These are phyloP conservation scores for Syzygium oleosum DNA, from an alignment of 345 rosid genomes.

Conservation along the genomic window DNA sequence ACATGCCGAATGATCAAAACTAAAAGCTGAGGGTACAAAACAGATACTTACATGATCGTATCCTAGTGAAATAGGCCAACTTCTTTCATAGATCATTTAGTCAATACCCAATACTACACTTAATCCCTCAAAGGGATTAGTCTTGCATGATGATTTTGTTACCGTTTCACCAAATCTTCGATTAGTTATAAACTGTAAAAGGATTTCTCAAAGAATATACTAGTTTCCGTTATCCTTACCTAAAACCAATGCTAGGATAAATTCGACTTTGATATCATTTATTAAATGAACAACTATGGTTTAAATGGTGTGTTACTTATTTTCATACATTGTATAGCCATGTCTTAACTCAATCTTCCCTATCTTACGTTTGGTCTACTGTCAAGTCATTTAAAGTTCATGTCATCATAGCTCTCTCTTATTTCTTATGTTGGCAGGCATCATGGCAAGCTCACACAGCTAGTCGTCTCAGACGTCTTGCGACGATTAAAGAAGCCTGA, in stretches of 20 bases:
- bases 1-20: not conserved
- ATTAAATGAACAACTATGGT: not conserved
- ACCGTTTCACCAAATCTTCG: not conserved
- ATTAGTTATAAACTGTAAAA: not conserved
- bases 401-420: not conserved
- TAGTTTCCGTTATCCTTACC: not conserved
- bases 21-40: not conserved
- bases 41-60: not conserved
- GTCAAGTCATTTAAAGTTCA: not conserved
- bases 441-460: not conserved
- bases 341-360: not conserved
- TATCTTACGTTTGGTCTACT: not conserved
- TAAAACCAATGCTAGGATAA: not conserved
- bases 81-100: accelerated
- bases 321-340: not conserved
- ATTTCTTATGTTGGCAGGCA: not conserved
- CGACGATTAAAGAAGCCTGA: not conserved
- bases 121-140: not conserved
- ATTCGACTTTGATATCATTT: not conserved
- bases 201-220: not conserved
- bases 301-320: not conserved
- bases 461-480: not conserved
- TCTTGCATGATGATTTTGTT: not conserved
- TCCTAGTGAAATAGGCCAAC: not conserved
- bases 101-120: not conserved